Base-by-base conservation (phyloP, 768 basidiomycete genomes). In the Agrocybe chaxingu region DNA sequence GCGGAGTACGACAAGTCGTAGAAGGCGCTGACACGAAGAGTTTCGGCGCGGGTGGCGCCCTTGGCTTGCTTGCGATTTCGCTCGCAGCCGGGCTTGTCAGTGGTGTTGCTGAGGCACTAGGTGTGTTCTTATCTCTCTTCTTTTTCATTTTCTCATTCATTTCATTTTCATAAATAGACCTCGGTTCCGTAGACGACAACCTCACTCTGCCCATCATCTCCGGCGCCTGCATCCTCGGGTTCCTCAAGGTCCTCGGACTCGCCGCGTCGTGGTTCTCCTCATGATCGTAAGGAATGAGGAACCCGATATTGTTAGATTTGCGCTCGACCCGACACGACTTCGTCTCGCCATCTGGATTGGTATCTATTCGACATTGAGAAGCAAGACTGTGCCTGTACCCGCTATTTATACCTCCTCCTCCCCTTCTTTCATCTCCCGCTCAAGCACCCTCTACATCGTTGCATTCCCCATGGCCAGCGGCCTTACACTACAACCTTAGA, bases 181-280 rank as follows among this genome's bases (percentile, higher is more conserved):
- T 96, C 2, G 92, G 92, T 12, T 79, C 78, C 0, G 63, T 92
- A 35, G 94, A 97, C 60, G 94, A 97, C 62, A 96, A 97, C 64
- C 66, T 97, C 19, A 95, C 91, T 7, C 69, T 97, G 19, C 94
- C 94, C 3, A 84, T 96, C 62, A 81, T 95, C 48, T 85, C 91
- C 5, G 93, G 93, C 2, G 88, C 82, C 12, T 79, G 73, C 45
- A 65, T 77, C 35, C 58, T 70, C 12, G 75, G 69, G 7, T 75
- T 77, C 59, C 56, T 77, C 47, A 76, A 73, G 54, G 50, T 74
- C 16, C 52, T 73, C 12, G 66, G 69, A n/a, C 52, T 66, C 31
- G 63, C 68, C 11, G 57, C 65, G 11, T 65, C 68, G 7, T 64
- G 62, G 57, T 34, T 64, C 34, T 37, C 40, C 3, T 52, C 53